A percentile compares a stretch with the other conserved stretches of the same genome.
These are phyloP conservation scores for Fusarium agapanthi DNA, from an alignment of 2,329 filamentous ascomycete genomes.

Conservation along the genomic window DNA sequence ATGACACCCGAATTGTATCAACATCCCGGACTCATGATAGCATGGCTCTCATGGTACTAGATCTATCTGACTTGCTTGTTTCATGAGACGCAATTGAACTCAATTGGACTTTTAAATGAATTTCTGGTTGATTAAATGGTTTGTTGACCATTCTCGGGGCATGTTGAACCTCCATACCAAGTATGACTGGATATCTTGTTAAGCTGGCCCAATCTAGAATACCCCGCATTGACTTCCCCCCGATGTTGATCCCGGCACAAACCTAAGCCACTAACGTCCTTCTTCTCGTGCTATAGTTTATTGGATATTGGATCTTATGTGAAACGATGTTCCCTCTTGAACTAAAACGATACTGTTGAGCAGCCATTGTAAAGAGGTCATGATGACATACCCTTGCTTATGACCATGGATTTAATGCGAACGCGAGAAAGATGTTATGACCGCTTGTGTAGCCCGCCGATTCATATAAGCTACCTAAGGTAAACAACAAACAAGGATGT, in stretches of 20 bases:
- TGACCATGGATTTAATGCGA: not conserved
- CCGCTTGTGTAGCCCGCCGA: not conserved
- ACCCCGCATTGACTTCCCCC: not conserved
- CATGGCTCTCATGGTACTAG: not conserved
- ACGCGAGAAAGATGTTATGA: not conserved
- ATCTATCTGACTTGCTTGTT: not conserved
- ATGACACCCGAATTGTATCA: conserved; percentile 7
- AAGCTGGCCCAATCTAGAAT: not conserved
- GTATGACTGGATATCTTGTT: not conserved
- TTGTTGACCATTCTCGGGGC: not conserved
- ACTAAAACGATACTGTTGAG: too few relatives aligned
- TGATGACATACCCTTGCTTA: not conserved
- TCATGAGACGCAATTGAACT: not conserved
- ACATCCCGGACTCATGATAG: conserved; percentile 6
- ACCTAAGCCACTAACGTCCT: not conserved
- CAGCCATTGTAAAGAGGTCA: not conserved
- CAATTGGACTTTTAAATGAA: not conserved
- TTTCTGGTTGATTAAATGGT: not conserved
- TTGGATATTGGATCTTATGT: not conserved
- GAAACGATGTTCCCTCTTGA: not conserved
- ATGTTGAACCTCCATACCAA: not conserved
- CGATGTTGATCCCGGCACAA: not conserved
- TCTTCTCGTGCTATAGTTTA: not conserved
- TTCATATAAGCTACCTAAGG: conserved; percentile 4
- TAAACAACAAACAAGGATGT: conserved; percentile 19